Conservation (phyloP, 805 yeast species). For the Ogataea nitratoaversa region DNA sequence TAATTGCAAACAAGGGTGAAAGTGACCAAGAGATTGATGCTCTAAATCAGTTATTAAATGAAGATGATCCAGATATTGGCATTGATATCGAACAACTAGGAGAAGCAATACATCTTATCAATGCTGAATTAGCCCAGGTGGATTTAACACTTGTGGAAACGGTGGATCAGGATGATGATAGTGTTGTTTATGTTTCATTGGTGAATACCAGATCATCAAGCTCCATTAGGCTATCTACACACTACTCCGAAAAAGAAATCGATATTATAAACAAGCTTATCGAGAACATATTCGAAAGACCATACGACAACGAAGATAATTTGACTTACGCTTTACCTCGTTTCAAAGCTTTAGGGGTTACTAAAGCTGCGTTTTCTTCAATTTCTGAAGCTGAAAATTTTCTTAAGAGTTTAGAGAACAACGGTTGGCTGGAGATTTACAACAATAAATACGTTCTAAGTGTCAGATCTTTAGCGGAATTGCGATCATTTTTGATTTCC, state of each 20-base stretch:
- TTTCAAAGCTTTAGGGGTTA: slow-evolving; percentile 34
- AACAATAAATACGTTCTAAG: slow-evolving; percentile 35
- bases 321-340: slow-evolving; percentile 32
- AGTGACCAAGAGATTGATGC: not conserved
- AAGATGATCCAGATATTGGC: not conserved
- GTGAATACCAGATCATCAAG: slow-evolving; percentile 39
- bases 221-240: slow-evolving; percentile 33
- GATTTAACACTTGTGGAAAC: slow-evolving; percentile 37
- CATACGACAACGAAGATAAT: slow-evolving; percentile 22
- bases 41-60: too few relatives aligned
- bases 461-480: slow-evolving; percentile 42
- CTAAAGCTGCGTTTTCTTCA: slow-evolving; percentile 13
- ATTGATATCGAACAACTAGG: slow-evolving; percentile 4
- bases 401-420: slow-evolving; percentile 37
- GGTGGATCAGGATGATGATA: slow-evolving; percentile 31
- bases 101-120: slow-evolving; percentile 19
- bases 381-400: slow-evolving; percentile 35
- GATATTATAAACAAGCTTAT: slow-evolving; percentile 43
- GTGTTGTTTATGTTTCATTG: slow-evolving; percentile 16
- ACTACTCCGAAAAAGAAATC: slow-evolving; percentile 36
- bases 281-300: slow-evolving; percentile 33
- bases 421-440: slow-evolving; percentile 49
- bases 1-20: not conserved
- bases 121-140: slow-evolving; percentile 29
- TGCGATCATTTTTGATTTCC: slow-evolving; percentile 40